These are phyloP conservation scores for Uncinocarpus reesii DNA, from an alignment of 2,329 filamentous ascomycete genomes.

Conservation along the genomic window DNA sequence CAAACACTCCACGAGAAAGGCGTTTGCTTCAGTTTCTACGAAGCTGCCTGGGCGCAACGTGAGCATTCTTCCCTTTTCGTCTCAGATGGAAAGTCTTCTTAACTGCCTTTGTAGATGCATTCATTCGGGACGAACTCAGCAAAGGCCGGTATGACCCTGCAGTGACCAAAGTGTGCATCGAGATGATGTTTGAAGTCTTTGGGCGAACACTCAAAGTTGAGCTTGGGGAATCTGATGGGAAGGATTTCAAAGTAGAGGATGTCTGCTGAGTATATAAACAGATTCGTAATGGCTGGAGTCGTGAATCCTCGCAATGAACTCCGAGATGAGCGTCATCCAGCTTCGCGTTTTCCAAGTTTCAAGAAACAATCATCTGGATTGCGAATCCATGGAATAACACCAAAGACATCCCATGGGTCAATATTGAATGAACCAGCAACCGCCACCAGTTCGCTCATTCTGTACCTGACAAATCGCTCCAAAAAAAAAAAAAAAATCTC, in stretches of 20 bases:
- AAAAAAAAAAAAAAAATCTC: too few species aligned
- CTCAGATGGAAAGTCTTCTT: neutral
- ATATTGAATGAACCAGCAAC: neutral
- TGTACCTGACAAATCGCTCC: neutral
- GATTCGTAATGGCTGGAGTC: too few species aligned
- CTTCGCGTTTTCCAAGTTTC: too few species aligned
- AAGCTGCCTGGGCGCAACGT: slow-evolving; percentile 85
- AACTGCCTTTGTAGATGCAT: slow-evolving; percentile 52
- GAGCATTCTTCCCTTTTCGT: slow-evolving; percentile 24
- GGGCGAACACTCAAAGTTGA: slow-evolving; percentile 67
- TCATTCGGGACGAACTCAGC: slow-evolving; percentile 83
- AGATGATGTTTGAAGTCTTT: slow-evolving; percentile 81
- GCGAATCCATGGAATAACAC: neutral
- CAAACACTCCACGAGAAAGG: slow-evolving; percentile 68
- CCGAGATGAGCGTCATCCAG: too few species aligned
- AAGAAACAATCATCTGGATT: neutral
- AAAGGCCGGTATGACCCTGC: slow-evolving; percentile 92
- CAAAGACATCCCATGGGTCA: neutral
- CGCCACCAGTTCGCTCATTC: neutral
- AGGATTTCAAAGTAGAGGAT: slow-evolving; percentile 56
- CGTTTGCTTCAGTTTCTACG: slow-evolving; percentile 69
- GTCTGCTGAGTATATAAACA: slow-evolving; percentile 60
- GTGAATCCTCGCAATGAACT: too few species aligned
- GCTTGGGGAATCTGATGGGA: slow-evolving; percentile 57
- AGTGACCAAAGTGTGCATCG: slow-evolving; percentile 77